phyloP scores from a whole-genome alignment of 2,329 filamentous ascomycete genomes.

The Chalaropsis ovoidea region DNA sequence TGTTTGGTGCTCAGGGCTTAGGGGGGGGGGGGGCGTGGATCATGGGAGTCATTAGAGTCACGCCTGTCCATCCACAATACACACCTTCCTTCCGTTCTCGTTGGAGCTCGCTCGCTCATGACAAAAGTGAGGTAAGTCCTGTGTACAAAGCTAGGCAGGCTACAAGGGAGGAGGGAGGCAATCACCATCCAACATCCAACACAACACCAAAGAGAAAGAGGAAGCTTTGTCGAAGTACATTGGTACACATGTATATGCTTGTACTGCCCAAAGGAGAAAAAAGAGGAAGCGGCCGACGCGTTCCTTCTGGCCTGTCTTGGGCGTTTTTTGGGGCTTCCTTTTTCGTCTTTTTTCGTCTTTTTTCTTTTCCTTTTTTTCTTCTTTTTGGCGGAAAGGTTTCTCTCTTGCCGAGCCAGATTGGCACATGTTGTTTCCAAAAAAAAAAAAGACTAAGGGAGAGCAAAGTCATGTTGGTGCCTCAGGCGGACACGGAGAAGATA shows the following conservation, averaged over 20 bases:
- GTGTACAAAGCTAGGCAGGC: background rate
- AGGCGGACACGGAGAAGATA: no score
- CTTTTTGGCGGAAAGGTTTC: background rate
- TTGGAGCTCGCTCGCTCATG: background rate
- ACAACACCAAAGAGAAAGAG: background rate
- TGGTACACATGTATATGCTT: no score
- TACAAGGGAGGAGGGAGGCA: background rate
- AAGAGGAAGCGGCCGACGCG: background rate
- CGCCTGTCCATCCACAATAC: background rate
- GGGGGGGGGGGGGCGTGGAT: background rate
- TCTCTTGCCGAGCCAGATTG: background rate
- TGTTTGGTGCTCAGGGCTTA: slow-evolving; percentile 2
- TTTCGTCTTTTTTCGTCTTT: background rate
- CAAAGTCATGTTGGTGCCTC: no score
- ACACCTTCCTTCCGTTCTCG: background rate
- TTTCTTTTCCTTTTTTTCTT: background rate
- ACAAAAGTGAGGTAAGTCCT: background rate
- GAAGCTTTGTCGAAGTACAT: background rate
- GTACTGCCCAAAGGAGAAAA: background rate
- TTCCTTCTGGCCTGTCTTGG: background rate
- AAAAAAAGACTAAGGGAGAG: no score
- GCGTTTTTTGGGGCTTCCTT: background rate
- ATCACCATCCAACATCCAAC: background rate
- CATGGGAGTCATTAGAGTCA: background rate
- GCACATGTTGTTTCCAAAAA: background rate